Conservation (phyloP, 116 monocot species). For the Posidonia oceanica region DNA sequence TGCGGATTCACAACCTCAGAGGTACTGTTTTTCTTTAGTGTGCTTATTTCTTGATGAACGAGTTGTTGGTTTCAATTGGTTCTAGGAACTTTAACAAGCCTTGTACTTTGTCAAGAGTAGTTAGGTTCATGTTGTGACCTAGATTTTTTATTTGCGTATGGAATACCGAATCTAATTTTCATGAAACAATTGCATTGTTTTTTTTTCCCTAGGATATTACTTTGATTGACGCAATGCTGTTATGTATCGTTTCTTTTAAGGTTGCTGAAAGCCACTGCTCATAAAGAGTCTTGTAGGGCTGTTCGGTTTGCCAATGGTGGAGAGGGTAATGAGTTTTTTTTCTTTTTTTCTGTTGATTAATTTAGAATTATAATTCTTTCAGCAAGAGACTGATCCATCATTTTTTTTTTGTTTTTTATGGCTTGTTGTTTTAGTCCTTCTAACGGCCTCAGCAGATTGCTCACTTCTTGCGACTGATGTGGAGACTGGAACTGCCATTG, state of each 20-base stretch:
- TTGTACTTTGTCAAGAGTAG: too few relatives aligned
- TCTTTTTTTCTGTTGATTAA: background rate
- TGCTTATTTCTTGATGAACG: background rate
- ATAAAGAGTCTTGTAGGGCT: constrained; percentile 64
- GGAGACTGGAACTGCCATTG: constrained; percentile 56
- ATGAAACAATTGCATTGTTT: background rate
- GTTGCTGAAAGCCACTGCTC: constrained; percentile 34
- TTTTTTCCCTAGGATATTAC: background rate
- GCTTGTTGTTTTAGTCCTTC: constrained; percentile 33
- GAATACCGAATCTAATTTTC: too few relatives aligned
- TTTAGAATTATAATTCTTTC: background rate
- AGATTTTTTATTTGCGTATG: too few relatives aligned
- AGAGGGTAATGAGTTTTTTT: constrained; percentile 22
- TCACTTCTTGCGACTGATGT: constrained; percentile 81
- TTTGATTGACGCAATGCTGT: background rate
- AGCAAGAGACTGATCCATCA: too few relatives aligned
- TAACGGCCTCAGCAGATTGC: constrained; percentile 73
- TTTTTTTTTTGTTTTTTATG: background rate
- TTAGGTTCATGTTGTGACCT: too few relatives aligned
- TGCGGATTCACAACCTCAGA: constrained; percentile 18
- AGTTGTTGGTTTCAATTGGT: background rate
- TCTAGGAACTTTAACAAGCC: too few relatives aligned
- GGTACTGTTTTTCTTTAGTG: constrained; percentile 3
- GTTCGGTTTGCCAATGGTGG: constrained; percentile 49
- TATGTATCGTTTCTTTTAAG: constrained; percentile 10